phyloP scores from a whole-genome alignment of 2,329 filamentous ascomycete genomes.

The Colletotrichum acutatum region DNA sequence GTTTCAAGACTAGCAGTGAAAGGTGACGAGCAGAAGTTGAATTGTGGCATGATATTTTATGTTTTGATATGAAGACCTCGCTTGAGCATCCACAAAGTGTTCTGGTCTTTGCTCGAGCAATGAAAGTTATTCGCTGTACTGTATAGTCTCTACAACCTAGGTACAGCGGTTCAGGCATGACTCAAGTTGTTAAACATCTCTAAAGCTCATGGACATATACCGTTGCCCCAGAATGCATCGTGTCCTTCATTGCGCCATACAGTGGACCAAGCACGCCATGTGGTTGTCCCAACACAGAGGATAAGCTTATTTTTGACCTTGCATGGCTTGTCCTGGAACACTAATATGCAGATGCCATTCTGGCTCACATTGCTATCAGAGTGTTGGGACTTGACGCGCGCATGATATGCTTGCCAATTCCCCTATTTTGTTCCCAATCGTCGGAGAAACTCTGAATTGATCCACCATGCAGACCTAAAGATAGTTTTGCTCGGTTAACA shows the following conservation, averaged over 20 bases:
- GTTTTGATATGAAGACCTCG: too few species aligned
- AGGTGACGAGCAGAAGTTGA: not conserved
- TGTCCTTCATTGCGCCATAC: too few species aligned
- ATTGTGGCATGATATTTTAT: too few species aligned
- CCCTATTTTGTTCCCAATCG: not conserved
- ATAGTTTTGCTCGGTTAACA: not conserved
- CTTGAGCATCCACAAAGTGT: not conserved
- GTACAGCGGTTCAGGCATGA: not conserved
- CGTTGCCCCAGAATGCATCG: not conserved
- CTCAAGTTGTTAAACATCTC: not conserved
- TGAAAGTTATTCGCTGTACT: too few species aligned
- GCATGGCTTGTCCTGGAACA: not conserved
- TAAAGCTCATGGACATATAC: not conserved
- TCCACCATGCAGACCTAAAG: not conserved
- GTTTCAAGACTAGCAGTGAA: not conserved
- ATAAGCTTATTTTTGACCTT: not conserved
- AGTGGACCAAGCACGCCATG: slow-evolving; percentile 6
- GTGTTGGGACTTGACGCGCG: not conserved
- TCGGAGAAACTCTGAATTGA: not conserved
- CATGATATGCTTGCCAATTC: not conserved
- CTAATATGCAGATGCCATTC: not conserved
- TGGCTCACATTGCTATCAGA: not conserved
- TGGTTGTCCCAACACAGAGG: not conserved
- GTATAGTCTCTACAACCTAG: too few species aligned
- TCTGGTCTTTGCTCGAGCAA: not conserved